Base-by-base conservation (phyloP, 495 filamentous ascomycete species). In the Letharia lupina region DNA sequence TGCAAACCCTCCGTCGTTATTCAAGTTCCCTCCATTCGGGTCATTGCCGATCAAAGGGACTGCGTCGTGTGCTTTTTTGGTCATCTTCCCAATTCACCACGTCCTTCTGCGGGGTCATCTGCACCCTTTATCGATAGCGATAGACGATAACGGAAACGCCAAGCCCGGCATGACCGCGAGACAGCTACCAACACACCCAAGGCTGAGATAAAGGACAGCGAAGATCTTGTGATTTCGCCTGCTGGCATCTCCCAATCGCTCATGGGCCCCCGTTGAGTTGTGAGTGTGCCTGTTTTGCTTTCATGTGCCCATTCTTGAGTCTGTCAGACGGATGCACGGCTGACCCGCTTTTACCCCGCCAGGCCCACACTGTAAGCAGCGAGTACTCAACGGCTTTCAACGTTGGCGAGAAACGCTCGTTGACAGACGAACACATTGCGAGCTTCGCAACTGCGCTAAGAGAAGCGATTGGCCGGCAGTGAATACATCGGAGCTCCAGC, bases 91-190 rank as follows among this genome's bases (percentile, higher is more conserved):
- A 16, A 16, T 4, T 59, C 42, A 40, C 50, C 44, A 60, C 6
- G 16, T 37, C 20, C 23, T 33, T 37, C 31, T 35, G 56, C 42
- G 63, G 56, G 63, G 63, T 65, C 63, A 65, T 33, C 63, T 59
- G 63, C 52, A 16, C 60, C 10, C 39, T 37, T 57, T 64, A 64
- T 64, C 63, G 63, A 60, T 65, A 58, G 28, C 54, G 54, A 65
- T 65, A 65, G 44, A 42, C 63, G 65, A 65, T 65, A 65, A 65
- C 31, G 56, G 56, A 23, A 65, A 65, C 63, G 57, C 56, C 40
- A 58, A 56, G 54, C 63, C 54, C 57, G 20, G 15, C 1, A 42
- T 33, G 40, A 31, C 23, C 42, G 42, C n/a, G 4, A 47, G 31
- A 48, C 52, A 58, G 47, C 56, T 37, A 28, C 47, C 13, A 15